Evolutionary conservation across 2,329 filamentous ascomycete genomes (phyloP).

Genomic region (Penicillium sumatraense): DNA sequence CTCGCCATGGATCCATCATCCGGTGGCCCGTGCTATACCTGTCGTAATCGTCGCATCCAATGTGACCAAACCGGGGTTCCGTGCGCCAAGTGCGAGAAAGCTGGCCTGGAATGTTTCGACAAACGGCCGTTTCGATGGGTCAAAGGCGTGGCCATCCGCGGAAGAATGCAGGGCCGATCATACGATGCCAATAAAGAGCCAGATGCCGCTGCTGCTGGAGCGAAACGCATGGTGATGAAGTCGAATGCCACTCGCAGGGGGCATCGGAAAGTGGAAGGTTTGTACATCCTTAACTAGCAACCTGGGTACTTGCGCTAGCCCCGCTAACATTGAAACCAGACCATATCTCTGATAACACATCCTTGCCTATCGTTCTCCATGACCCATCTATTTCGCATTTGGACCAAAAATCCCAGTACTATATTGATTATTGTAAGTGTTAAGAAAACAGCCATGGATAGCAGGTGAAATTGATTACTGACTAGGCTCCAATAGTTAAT

Average conservation of each 20-base stretch:
- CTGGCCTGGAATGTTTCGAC: constrained; percentile 38
- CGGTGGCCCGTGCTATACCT: constrained; percentile 37
- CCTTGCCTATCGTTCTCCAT: constrained; percentile 16
- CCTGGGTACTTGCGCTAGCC: too few relatives aligned
- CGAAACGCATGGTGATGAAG: neutral
- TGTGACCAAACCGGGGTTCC: constrained; percentile 36
- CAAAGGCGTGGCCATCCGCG: constrained; percentile 41
- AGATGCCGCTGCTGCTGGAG: neutral
- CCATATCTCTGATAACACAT: neutral
- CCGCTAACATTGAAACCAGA: constrained; percentile 4
- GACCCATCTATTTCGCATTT: constrained; percentile 16
- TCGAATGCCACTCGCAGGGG: neutral
- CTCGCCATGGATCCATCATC: constrained; percentile 7
- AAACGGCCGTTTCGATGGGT: constrained; percentile 42
- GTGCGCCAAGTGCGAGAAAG: constrained; percentile 39
- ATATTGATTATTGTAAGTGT: constrained; percentile 42
- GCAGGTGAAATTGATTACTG: neutral
- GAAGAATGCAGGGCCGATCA: constrained; percentile 33
- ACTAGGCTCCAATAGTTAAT: constrained; percentile 30
- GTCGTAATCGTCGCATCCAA: constrained; percentile 40
- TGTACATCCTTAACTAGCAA: neutral
- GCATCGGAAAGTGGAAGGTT: neutral
- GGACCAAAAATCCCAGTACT: constrained; percentile 30
- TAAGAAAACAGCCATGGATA: too few relatives aligned
- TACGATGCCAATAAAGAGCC: constrained; percentile 14